Evolutionary conservation across 2,329 filamentous ascomycete species (phyloP), one percentile per base, ranked within the genome.

Genomic region (Purpureocillium takamizusanense): DNA sequence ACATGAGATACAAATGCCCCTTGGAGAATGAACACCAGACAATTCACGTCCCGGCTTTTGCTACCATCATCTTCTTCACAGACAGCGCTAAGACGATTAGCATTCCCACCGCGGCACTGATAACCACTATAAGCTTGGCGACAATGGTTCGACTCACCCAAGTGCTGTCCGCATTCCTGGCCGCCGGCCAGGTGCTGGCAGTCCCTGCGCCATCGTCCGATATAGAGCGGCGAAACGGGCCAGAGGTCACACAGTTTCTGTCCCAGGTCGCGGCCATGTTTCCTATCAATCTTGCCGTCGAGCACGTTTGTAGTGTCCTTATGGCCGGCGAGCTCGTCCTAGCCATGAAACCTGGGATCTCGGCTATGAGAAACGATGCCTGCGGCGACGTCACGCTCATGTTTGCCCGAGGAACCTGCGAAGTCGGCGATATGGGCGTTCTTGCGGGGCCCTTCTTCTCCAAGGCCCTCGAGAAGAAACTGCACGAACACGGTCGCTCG

Each of bases 371-470:
- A n/a, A 43, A 45, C 23, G 41, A 46, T 9, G 34, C 42, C 8
- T 56, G 53, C 39, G 40, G 43, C n/a, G 51, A 52, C 32, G 47
- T 56, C 27, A 55, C 46, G 8, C 38, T 57, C 21, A 33, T 57
- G 17, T 57, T 54, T 23, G 51, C 50, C n/a, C 47, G 55, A 0
- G 55, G 55, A 8, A 57, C 54, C 13, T 56, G 53, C 18, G 53
- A 58, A 14, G 30, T 44, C 1, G 54, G 55, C 15, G 57, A 57
- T 29, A 43, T 55, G 29, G 55, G 55, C 15, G 44, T 50, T 18
- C 45, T 56, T 17, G 44, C 48, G 3, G 56, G 51, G 1, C 55
- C 55, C 3, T 47, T 48, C 8, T 48, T 59, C 35, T 46, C 55
- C 33, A 28, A 42, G 4, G 47, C 52, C 4, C 41, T 59, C 4